Evolutionary conservation across 495 filamentous ascomycete genomes (phyloP).

Genomic region (Daldinia loculata): DNA sequence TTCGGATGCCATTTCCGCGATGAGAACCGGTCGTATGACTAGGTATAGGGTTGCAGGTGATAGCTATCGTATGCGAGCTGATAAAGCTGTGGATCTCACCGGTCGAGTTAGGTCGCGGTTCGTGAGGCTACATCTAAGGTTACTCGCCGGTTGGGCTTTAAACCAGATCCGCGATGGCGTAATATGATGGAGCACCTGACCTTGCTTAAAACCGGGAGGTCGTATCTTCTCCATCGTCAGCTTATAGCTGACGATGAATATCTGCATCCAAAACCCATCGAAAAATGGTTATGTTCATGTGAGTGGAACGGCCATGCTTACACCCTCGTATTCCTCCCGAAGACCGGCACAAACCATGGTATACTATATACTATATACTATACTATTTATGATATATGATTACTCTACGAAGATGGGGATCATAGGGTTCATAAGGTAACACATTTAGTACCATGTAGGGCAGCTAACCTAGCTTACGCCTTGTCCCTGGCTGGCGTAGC

Average conservation of each 20-base stretch:
- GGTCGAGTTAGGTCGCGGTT: conserved; percentile 39
- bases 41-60: conserved; percentile 21
- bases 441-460: conserved; percentile 6
- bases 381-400: not conserved
- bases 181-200: conserved; percentile 27
- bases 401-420: not conserved
- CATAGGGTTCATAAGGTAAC: conserved; percentile 5
- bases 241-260: conserved; percentile 22
- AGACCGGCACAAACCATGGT: conserved; percentile 13
- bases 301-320: not conserved
- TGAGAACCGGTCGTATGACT: conserved; percentile 32
- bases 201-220: conserved; percentile 29
- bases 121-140: conserved; percentile 36
- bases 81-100: conserved; percentile 21
- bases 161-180: conserved; percentile 37
- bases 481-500: conserved; percentile 38
- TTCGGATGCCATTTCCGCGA: conserved; percentile 22
- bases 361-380: not conserved
- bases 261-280: conserved; percentile 27
- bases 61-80: conserved; percentile 19
- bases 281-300: not conserved
- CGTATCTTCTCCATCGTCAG: conserved; percentile 9
- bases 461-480: conserved; percentile 28
- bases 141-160: conserved; percentile 14
- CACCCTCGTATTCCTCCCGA: conserved; percentile 26